Evolutionary conservation across 768 basidiomycete species (phyloP).

Genomic region (Boletus reticuloceps): DNA sequence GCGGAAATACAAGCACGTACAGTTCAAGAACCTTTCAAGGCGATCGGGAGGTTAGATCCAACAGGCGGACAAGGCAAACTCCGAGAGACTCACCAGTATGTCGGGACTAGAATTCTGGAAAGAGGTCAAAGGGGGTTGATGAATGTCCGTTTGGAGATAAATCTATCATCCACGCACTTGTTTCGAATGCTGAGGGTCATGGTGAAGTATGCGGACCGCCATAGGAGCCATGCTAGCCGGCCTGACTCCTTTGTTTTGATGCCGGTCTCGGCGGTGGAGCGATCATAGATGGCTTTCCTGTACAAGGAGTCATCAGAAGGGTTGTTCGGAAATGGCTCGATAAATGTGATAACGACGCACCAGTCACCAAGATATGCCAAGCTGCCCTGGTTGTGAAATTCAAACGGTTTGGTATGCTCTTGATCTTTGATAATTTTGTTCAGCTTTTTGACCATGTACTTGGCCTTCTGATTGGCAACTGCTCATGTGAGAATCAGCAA

Average conservation of each 20-base stretch:
- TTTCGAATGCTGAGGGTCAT: slow-evolving; percentile 72
- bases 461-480: slow-evolving; percentile 80
- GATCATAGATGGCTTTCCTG: slow-evolving; percentile 79
- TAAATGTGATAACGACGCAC: slow-evolving; percentile 33
- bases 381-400: slow-evolving; percentile 70
- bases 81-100: slow-evolving; percentile 51
- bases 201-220: slow-evolving; percentile 81
- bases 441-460: slow-evolving; percentile 61
- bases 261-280: slow-evolving; percentile 47
- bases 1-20: slow-evolving; percentile 34
- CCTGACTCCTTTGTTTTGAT: slow-evolving; percentile 61
- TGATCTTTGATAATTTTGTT: slow-evolving; percentile 59
- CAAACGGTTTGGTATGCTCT: slow-evolving; percentile 51
- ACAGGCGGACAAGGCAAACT: slow-evolving; percentile 5
- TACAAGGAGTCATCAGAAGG: slow-evolving; percentile 2
- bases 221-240: slow-evolving; percentile 72
- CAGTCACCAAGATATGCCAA: slow-evolving; percentile 81
- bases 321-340: slow-evolving; percentile 1
- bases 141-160: slow-evolving; percentile 6
- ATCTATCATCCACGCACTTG: slow-evolving; percentile 43
- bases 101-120: slow-evolving; percentile 58
- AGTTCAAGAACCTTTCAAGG: slow-evolving; percentile 61
- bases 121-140: slow-evolving; percentile 6
- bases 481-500: slow-evolving; percentile 6
- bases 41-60: slow-evolving; percentile 11